Evolutionary conservation across 345 rosid genomes (phyloP), one percentile per base, ranked within the genome.

Genomic region (Microcos paniculata): DNA sequence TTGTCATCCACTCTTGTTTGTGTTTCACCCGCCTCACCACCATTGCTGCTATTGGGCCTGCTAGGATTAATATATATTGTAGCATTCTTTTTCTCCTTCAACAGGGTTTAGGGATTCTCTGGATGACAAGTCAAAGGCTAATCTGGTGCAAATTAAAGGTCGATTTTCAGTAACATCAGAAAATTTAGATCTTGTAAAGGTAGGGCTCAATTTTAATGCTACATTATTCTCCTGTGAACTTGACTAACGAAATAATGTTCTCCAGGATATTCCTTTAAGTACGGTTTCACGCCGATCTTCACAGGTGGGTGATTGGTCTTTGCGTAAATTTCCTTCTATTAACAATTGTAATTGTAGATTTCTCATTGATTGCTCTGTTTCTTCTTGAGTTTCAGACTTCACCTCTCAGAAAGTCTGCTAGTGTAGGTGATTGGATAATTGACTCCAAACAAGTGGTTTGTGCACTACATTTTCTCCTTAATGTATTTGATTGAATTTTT

Each of bases 91-190:
- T 63, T 79, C 49, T 72, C 66, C 57, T 80, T 19, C 26, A 53
- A 80, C 73, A 96, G 99, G 99, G 53, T 96, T 87, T 80, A 90
- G 92, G 79, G 99, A 96, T 84, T 88, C 91, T 74, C 71, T 92
- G 86, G 98, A 96, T 85, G 99, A 96, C 8, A 96, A 92, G 77
- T 83, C 97, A 46, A 96, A 94, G 88, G 84, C 94, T 67, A 96
- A 88, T 81, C 85, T 94, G 64, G 97, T 96, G 80, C 98, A 96
- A 82, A 92, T 94, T 75, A 96, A 92, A 85, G 99, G 99, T 71
- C 82, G 98, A 69, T 96, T 96, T 81, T 96, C 98, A 31, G 99
- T 96, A 61, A 96, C 99, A 79, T 96, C 98, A 73, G 99, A 92
- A 84, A 96, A 90, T 83, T 74, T 96, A 59, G 98, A 96, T 87